phyloP scores from a whole-genome alignment of 176 grass and related monocot species.

The Aegilops longissima region DNA sequence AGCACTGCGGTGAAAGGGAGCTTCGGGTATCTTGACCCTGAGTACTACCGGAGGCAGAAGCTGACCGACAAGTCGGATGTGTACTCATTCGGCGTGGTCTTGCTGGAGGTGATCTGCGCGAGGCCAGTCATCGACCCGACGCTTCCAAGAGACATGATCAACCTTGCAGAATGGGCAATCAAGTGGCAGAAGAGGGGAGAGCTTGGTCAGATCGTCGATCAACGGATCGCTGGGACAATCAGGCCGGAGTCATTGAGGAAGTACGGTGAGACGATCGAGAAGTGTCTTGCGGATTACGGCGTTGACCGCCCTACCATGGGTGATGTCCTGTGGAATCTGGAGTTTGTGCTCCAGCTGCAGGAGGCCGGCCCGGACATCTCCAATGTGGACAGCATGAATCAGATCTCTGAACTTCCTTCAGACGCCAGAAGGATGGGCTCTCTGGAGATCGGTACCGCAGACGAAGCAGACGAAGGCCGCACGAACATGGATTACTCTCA shows the following conservation, averaged over 20 bases:
- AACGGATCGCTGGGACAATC: conserved; percentile 58
- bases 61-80: conserved; percentile 95
- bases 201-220: conserved; percentile 69
- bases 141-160: conserved; percentile 84
- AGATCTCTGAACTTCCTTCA: conserved; percentile 50
- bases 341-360: conserved; percentile 91
- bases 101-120: conserved; percentile 86
- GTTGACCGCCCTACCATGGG: conserved; percentile 86
- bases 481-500: conserved; percentile 29
- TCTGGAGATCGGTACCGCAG: conserved; percentile 40
- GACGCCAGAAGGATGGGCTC: conserved; percentile 43
- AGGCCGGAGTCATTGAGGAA: conserved; percentile 69
- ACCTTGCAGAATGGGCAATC: conserved; percentile 85
- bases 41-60: conserved; percentile 93
- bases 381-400: conserved; percentile 78
- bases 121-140: conserved; percentile 79
- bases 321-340: conserved; percentile 92
- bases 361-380: conserved; percentile 71
- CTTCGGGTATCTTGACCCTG: conserved; percentile 89
- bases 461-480: conserved; percentile 31
- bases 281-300: conserved; percentile 80
- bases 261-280: conserved; percentile 79
- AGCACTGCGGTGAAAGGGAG: conserved; percentile 96
- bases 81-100: conserved; percentile 90
- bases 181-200: conserved; percentile 88